These are phyloP conservation scores for Talaromyces wortmannii DNA, from an alignment of 495 filamentous ascomycete genomes.

Conservation along the genomic window DNA sequence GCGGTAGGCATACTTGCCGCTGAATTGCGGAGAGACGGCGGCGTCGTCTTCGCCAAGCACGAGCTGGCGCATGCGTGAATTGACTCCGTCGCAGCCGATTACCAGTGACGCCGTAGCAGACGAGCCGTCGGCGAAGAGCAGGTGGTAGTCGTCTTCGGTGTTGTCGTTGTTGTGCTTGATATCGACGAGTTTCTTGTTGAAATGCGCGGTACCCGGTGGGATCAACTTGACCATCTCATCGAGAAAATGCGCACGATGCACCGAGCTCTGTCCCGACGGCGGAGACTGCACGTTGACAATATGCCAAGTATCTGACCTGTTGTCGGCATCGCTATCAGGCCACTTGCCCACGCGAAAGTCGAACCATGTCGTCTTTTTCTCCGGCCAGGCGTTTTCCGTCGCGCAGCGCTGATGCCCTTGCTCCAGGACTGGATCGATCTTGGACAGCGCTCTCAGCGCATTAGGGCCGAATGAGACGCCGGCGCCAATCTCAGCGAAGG, in stretches of 20 bases:
- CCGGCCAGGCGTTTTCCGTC: no score
- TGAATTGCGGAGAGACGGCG: background rate
- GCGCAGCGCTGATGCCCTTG: background rate
- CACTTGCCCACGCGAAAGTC: background rate
- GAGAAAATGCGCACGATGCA: slow-evolving; percentile 52
- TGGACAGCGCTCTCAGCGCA: slow-evolving; percentile 12
- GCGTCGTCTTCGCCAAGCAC: background rate
- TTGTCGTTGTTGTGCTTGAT: slow-evolving; percentile 8
- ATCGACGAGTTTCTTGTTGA: slow-evolving; percentile 24
- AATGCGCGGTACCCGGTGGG: slow-evolving; percentile 31
- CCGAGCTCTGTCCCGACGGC: slow-evolving; percentile 24
- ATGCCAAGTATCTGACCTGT: background rate
- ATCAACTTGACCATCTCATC: slow-evolving; percentile 51
- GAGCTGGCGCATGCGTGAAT: slow-evolving; percentile 16
- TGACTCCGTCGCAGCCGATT: slow-evolving; percentile 55
- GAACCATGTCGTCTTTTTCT: background rate
- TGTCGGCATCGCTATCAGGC: background rate
- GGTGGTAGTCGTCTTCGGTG: slow-evolving; percentile 6
- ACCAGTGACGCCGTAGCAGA: slow-evolving; percentile 19
- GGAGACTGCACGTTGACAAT: background rate
- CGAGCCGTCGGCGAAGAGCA: slow-evolving; percentile 27
- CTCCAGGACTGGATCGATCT: slow-evolving; percentile 10
- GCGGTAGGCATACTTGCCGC: background rate
- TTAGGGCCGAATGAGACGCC: slow-evolving; percentile 17
- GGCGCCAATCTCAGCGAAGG: slow-evolving; percentile 34